Percentiles rank a stretch among this genome's conserved stretches.
These are phyloP conservation scores for Penicillium subrubescens DNA, from an alignment of 495 filamentous ascomycete genomes.

Conservation along the genomic window DNA sequence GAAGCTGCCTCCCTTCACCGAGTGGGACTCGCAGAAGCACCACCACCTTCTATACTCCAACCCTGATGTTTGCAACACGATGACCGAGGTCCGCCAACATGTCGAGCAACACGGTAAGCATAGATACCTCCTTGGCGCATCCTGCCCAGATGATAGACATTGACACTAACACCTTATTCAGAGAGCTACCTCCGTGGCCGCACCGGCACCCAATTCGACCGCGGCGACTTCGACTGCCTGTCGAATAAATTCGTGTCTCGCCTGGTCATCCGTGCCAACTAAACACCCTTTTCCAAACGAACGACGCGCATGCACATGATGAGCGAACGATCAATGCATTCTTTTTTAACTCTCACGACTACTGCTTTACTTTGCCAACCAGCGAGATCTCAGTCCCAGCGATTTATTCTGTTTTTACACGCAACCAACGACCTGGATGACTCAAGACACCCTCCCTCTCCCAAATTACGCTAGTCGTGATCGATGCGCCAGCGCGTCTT, in stretches of 20 bases:
- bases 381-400: conserved; percentile 22
- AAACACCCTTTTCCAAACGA: conserved; percentile 29
- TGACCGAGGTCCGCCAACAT: conserved; percentile 90
- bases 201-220: conserved; percentile 72
- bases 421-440: conserved; percentile 29
- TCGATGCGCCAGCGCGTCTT: conserved; percentile 29
- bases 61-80: conserved; percentile 83
- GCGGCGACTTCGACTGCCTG: conserved; percentile 86
- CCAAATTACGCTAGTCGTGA: conserved; percentile 25
- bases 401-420: conserved; percentile 14
- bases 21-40: conserved; percentile 89
- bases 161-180: conserved; percentile 20
- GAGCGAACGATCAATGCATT: conserved; percentile 39
- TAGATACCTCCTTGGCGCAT: neutral
- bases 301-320: conserved; percentile 37
- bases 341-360: conserved; percentile 17
- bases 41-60: conserved; percentile 86
- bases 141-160: neutral
- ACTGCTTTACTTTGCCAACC: conserved; percentile 24
- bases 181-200: conserved; percentile 63
- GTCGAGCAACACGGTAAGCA: conserved; percentile 83
- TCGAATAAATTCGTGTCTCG: conserved; percentile 94
- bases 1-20: conserved; percentile 83
- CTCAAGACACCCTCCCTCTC: conserved; percentile 13
- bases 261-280: conserved; percentile 91